Evolutionary conservation across 1,284 basidiomycete genomes (phyloP).

Genomic region (Earliella scabrosa): DNA sequence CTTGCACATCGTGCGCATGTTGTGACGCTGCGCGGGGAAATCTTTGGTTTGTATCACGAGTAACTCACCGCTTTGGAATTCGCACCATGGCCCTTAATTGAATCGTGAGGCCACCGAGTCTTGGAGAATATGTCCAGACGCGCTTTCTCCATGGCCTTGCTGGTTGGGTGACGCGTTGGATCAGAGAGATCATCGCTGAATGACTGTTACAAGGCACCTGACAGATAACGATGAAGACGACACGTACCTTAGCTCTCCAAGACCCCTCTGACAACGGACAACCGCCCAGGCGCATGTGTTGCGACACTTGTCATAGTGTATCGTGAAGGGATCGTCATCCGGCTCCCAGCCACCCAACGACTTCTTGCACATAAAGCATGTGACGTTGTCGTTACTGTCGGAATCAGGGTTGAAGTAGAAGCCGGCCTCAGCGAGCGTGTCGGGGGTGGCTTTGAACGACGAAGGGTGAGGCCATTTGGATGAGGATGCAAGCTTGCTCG

Average conservation of each 20-base stretch:
- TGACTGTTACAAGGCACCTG: background rate
- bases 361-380: conserved; percentile 79
- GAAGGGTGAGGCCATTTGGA: conserved; percentile 73
- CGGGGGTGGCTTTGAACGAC: conserved; percentile 65
- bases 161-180: conserved; percentile 63
- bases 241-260: conserved; percentile 62
- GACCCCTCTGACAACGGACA: conserved; percentile 66
- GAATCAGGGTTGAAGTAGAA: conserved; percentile 76
- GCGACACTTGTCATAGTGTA: conserved; percentile 71
- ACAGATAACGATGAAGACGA: background rate
- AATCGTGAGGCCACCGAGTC: conserved; percentile 77
- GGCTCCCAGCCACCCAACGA: conserved; percentile 80
- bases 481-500: conserved; percentile 37
- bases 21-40: too few relatives aligned
- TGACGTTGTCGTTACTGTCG: conserved; percentile 68
- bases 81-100: conserved; percentile 64
- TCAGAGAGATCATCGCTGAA: conserved; percentile 45
- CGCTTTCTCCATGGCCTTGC: conserved; percentile 69
- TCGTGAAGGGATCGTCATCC: conserved; percentile 79
- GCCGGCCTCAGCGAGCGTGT: conserved; percentile 77
- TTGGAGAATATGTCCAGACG: conserved; percentile 70
- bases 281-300: conserved; percentile 77
- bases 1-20: too few relatives aligned
- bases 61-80: conserved; percentile 66
- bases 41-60: too few relatives aligned